Evolutionary conservation across 2,329 filamentous ascomycete species (phyloP).

Genomic region (Cadophora malorum): DNA sequence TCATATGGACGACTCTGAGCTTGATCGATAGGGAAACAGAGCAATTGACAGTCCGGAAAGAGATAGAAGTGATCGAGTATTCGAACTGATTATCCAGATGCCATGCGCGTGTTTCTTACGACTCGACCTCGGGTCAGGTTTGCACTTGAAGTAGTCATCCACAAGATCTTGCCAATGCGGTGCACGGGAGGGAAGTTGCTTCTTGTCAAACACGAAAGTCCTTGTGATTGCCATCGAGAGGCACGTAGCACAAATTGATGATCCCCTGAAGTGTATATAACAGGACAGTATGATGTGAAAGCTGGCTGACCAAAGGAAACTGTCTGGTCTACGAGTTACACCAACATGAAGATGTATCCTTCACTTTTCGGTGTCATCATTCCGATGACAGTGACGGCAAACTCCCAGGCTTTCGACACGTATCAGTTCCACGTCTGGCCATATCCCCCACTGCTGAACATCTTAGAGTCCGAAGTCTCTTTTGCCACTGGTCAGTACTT

Average conservation of each 20-base stretch:
- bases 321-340: background rate
- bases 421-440: background rate
- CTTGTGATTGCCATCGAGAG: background rate
- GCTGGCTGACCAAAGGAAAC: background rate
- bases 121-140: too few species aligned
- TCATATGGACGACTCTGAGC: background rate
- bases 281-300: background rate
- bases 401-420: background rate
- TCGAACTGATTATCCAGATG: too few species aligned
- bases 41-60: background rate
- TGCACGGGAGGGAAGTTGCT: conserved; percentile 1
- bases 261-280: background rate
- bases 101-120: too few species aligned
- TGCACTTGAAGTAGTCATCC: background rate
- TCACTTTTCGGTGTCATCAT: background rate
- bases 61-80: background rate
- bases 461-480: background rate
- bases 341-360: background rate
- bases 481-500: conserved; percentile 18
- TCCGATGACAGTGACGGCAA: background rate
- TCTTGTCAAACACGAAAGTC: background rate
- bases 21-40: background rate
- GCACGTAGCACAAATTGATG: background rate
- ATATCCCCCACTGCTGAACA: background rate
- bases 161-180: background rate